Evolutionary conservation across 78 protist genomes (phyloP).

Genomic region (Isochrysis galbana): DNA sequence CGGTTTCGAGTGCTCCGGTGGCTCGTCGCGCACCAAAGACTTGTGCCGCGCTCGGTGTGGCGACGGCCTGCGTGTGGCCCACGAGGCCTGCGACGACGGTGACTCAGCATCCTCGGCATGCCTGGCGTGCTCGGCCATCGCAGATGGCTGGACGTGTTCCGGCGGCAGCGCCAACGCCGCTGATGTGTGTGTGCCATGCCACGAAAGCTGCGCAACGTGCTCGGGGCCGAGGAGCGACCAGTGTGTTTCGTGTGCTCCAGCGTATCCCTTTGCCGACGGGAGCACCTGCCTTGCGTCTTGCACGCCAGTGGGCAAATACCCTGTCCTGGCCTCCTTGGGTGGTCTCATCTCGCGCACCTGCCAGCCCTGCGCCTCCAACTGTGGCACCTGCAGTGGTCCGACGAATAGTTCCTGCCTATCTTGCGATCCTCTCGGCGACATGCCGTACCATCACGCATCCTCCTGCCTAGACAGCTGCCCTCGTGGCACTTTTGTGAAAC

Average conservation of each 20-base stretch:
- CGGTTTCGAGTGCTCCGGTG: neutral
- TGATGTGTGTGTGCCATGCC: neutral
- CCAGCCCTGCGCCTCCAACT: neutral
- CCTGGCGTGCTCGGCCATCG: no score
- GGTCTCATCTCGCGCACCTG: neutral
- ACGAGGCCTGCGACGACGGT: neutral
- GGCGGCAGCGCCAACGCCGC: neutral
- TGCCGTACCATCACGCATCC: neutral
- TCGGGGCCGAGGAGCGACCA: neutral
- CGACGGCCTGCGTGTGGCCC: neutral
- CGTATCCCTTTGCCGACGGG: neutral
- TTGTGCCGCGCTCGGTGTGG: neutral
- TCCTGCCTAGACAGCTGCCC: neutral
- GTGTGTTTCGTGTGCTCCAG: neutral
- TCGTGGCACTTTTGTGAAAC: neutral
- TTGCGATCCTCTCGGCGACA: neutral
- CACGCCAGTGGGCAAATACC: neutral
- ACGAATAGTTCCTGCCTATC: neutral
- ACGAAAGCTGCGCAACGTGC: neutral
- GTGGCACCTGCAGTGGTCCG: neutral
- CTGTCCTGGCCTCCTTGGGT: no score
- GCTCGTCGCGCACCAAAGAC: neutral
- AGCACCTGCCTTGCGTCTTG: neutral
- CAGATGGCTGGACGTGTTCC: neutral
- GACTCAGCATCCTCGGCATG: no score